phyloP scores from a whole-genome alignment of 2,329 filamentous ascomycete species.

The Alternaria brassicae region DNA sequence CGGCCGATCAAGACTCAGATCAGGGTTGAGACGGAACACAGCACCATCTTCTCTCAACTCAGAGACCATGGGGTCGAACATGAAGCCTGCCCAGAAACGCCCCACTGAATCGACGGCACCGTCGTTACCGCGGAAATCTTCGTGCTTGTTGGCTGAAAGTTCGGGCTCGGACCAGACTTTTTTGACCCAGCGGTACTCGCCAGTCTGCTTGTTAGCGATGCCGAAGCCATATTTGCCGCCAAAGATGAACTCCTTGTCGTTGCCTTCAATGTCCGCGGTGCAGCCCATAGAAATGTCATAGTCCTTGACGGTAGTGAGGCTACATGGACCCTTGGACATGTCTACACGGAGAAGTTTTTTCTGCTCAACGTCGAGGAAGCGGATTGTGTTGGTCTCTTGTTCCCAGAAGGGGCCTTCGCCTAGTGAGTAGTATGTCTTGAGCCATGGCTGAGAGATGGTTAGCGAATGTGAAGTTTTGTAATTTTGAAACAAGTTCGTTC shows the following conservation, averaged over 20 bases:
- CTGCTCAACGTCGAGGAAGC: slow-evolving; percentile 84
- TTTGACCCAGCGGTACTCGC: slow-evolving; percentile 63
- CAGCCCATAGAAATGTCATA: slow-evolving; percentile 63
- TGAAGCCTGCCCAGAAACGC: slow-evolving; percentile 83
- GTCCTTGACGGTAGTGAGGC: slow-evolving; percentile 61
- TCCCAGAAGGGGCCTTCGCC: slow-evolving; percentile 81
- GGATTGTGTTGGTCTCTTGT: slow-evolving; percentile 67
- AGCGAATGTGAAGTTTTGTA: slow-evolving; percentile 8
- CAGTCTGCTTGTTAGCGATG: slow-evolving; percentile 71
- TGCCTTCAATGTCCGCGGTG: slow-evolving; percentile 78
- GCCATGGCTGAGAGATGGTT: slow-evolving; percentile 52
- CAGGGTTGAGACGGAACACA: slow-evolving; percentile 73
- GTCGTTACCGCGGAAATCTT: slow-evolving; percentile 74
- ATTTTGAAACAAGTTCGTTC: background rate
- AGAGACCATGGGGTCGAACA: slow-evolving; percentile 78
- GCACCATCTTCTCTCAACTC: slow-evolving; percentile 67
- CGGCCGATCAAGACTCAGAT: slow-evolving; percentile 66
- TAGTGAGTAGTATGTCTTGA: slow-evolving; percentile 70
- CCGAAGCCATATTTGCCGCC: slow-evolving; percentile 84
- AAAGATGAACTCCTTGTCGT: slow-evolving; percentile 74
- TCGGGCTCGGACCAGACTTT: slow-evolving; percentile 63
- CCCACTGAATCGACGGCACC: slow-evolving; percentile 81
- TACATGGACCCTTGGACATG: slow-evolving; percentile 67
- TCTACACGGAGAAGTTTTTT: slow-evolving; percentile 76
- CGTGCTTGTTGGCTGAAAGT: slow-evolving; percentile 53